Evolutionary conservation across 768 basidiomycete species (phyloP).

Genomic region (Lentinula aciculospora): DNA sequence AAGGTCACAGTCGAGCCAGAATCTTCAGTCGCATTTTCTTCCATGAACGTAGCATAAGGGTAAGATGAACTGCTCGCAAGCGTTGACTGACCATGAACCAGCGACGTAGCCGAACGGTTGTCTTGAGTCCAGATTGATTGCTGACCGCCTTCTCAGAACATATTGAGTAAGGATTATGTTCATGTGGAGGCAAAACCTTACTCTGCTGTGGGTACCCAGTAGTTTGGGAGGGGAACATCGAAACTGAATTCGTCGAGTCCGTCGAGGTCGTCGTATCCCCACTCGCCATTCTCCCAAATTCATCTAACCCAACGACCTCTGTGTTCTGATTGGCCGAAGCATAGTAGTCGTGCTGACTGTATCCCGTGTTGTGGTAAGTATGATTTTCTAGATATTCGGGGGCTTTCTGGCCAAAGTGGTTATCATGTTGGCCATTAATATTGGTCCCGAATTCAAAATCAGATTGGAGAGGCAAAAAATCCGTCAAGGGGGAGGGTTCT

Average conservation of each 20-base stretch:
- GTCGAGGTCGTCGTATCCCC: not conserved
- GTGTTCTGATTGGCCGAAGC: not conserved
- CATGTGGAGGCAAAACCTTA: not conserved
- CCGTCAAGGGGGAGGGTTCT: not conserved
- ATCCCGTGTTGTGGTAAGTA: not conserved
- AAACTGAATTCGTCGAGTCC: not conserved
- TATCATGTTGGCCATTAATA: not conserved
- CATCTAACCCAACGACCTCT: not conserved
- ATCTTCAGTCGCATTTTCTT: not conserved
- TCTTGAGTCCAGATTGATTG: not conserved
- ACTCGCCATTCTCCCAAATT: not conserved
- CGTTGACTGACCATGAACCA: not conserved
- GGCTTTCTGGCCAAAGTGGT: not conserved
- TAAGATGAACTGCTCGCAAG: not conserved
- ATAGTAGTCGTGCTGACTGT: not conserved
- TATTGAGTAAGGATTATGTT: not conserved
- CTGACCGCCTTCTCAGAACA: not conserved
- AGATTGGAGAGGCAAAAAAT: not conserved
- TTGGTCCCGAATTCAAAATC: not conserved
- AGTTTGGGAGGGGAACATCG: not conserved
- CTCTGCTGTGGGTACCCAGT: not conserved
- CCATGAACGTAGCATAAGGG: not conserved
- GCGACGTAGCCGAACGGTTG: not conserved
- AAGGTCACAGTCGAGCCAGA: not conserved
- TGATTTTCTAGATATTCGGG: not conserved